Evolutionary conservation across 208 protist species (phyloP), one percentile per base, ranked within the genome.

Genomic region (Trypanosoma rangeli): DNA sequence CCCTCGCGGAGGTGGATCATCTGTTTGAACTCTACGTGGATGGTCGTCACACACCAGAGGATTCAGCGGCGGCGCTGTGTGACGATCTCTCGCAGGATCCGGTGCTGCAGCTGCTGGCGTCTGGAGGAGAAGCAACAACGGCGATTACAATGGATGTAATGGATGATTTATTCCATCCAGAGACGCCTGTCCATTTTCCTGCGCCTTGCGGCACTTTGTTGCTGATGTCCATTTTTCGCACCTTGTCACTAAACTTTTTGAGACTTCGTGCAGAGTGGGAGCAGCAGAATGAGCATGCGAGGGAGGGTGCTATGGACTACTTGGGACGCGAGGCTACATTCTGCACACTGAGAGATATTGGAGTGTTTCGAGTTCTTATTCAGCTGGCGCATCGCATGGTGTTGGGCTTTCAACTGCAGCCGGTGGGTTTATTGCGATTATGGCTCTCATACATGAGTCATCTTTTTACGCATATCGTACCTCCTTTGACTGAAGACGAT

Each of bases 381-480:
- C 80, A 77, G 33, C 61, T 85, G 9, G 78, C 79, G 28, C 86
- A 92, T 61, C 80, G 66, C 35, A 80, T 82, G 72, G 85, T 92
- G 1, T 91, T 94, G 63, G 85, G 55, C n/a, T 74, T 68, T 46
- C 59, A 74, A 28, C 48, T 66, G 26, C 89, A 86, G 63, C 74
- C 86, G 3, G 31, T 39, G 9, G 85, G 83, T 15, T 72, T 94
- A 59, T 70, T 92, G 52, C 86, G 80, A 50, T 73, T 91, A 18
- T 94, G 89, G 89, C 8, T 92, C 13, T 84, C 80, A 46, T 85
- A 89, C 72, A 77, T 94, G 39, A 64, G 55, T 61, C 83, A 92
- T 55, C 68, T 94, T 31, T 91, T 94, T 68, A 59, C 63, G 12
- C 75, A 74, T n/a, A 42, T 90, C 18, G 84, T 94, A 31, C 89